Evolutionary conservation across 2,329 filamentous ascomycete species (phyloP).

Genomic region (Colletotrichum sp.): DNA sequence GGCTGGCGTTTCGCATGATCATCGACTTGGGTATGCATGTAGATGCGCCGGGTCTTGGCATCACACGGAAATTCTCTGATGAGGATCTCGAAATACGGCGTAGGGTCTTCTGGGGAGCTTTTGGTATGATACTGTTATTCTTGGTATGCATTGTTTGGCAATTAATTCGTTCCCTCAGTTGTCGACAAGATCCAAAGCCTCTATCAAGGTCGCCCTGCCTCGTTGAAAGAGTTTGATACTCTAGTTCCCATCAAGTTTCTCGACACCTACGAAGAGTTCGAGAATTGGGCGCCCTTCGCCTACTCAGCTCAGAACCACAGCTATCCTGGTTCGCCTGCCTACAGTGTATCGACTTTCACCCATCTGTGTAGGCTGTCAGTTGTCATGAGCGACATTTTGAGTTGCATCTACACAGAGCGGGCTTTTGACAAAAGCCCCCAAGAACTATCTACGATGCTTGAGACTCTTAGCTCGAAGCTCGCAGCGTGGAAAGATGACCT

Average conservation of each 20-base stretch:
- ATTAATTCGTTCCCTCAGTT: slow-evolving; percentile 23
- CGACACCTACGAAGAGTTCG: slow-evolving; percentile 58
- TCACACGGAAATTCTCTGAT: slow-evolving; percentile 39
- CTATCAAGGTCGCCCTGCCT: slow-evolving; percentile 58
- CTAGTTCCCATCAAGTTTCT: slow-evolving; percentile 51
- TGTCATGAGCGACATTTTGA: slow-evolving; percentile 50
- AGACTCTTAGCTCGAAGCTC: slow-evolving; percentile 44
- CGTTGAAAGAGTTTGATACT: slow-evolving; percentile 49
- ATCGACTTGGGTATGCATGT: slow-evolving; percentile 60
- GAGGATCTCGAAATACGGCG: slow-evolving; percentile 50
- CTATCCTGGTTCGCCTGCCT: slow-evolving; percentile 41
- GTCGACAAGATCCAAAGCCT: slow-evolving; percentile 59
- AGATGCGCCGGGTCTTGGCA: slow-evolving; percentile 36
- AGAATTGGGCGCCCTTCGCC: slow-evolving; percentile 53
- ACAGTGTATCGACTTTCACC: slow-evolving; percentile 48
- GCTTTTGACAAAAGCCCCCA: slow-evolving; percentile 37
- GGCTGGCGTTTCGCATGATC: slow-evolving; percentile 60
- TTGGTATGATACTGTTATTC: slow-evolving; percentile 30
- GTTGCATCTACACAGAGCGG: slow-evolving; percentile 49
- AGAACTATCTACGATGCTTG: slow-evolving; percentile 39
- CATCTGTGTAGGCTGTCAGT: slow-evolving; percentile 48
- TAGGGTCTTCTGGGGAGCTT: slow-evolving; percentile 52
- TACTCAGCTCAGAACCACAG: slow-evolving; percentile 32
- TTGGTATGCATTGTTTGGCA: neutral
- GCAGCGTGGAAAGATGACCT: slow-evolving; percentile 45